Percentiles rank a stretch among this genome's conserved stretches.
Conservation (phyloP, 2,329 filamentous ascomycete species). For the Neofusicoccum sp. region DNA sequence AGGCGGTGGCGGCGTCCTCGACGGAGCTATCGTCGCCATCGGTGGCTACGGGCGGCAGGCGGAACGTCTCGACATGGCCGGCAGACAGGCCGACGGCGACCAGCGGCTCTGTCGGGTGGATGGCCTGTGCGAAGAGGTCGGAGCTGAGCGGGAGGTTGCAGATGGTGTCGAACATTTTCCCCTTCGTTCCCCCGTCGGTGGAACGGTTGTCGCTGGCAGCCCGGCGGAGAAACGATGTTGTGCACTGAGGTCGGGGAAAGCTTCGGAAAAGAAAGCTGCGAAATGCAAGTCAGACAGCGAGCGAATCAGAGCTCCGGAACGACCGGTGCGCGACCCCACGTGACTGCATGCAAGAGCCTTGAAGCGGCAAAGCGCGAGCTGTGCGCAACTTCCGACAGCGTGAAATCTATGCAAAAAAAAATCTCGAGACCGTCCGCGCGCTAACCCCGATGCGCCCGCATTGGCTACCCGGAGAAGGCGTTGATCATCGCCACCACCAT, state of each 20-base stretch:
- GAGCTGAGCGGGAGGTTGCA: conserved; percentile 84
- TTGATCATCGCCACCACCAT: too few species aligned
- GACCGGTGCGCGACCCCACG: too few species aligned
- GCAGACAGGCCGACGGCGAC: conserved; percentile 82
- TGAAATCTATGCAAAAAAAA: not conserved
- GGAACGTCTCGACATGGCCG: conserved; percentile 84
- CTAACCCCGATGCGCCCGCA: not conserved
- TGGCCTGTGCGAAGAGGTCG: conserved; percentile 85
- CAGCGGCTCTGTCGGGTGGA: conserved; percentile 83
- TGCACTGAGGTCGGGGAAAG: not conserved
- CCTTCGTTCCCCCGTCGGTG: not conserved
- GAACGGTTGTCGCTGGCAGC: not conserved
- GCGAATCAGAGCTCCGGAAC: not conserved
- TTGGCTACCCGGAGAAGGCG: too few species aligned
- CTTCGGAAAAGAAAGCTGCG: conserved; percentile 1
- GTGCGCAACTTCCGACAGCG: not conserved
- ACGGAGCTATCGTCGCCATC: conserved; percentile 50
- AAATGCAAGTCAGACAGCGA: too few species aligned
- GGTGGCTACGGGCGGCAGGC: conserved; percentile 63
- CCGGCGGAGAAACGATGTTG: not conserved
- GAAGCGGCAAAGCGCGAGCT: not conserved
- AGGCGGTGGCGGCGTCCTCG: conserved; percentile 51
- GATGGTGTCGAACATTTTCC: conserved; percentile 81
- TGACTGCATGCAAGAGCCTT: not conserved
- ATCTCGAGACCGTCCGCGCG: not conserved